phyloP scores from a whole-genome alignment of 257 asterid genomes.

The Knoxia roxburghii region DNA sequence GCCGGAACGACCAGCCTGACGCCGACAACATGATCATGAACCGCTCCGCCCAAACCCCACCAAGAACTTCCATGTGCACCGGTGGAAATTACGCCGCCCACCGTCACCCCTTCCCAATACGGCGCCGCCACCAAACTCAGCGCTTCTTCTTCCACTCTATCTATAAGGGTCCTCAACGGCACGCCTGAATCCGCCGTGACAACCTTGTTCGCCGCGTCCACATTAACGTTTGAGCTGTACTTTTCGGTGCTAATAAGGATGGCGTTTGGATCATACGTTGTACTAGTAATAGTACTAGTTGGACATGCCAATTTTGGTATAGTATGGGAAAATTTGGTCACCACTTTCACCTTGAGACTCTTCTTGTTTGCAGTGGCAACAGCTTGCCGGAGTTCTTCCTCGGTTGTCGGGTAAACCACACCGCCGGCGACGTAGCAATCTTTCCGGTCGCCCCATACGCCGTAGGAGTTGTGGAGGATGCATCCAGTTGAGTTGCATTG shows the following conservation, averaged over 20 bases:
- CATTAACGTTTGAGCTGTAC: conserved; percentile 29
- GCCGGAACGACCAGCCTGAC: conserved; percentile 50
- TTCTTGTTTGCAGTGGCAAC: conserved; percentile 56
- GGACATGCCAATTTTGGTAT: conserved; percentile 78
- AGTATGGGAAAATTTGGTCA: conserved; percentile 68
- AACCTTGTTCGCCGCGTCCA: conserved; percentile 27
- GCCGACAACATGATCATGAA: conserved; percentile 70
- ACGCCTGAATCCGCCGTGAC: conserved; percentile 76
- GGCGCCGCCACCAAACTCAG: conserved; percentile 74
- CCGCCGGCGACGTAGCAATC: conserved; percentile 38
- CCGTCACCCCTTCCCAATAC: conserved; percentile 86
- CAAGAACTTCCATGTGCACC: conserved; percentile 96
- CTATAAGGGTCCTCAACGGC: conserved; percentile 49
- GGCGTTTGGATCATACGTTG: conserved; percentile 14
- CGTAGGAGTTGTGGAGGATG: conserved; percentile 56
- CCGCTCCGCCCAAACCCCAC: conserved; percentile 84
- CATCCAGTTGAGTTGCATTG: conserved; percentile 50
- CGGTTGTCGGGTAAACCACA: conserved; percentile 59
- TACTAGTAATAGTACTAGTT: background rate
- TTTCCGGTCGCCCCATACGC: conserved; percentile 62
- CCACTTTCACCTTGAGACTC: conserved; percentile 46
- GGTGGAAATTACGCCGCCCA: conserved; percentile 65
- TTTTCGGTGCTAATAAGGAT: conserved; percentile 65
- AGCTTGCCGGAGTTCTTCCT: conserved; percentile 48
- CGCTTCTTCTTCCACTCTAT: conserved; percentile 52